Evolutionary conservation across 179 eudicot species (phyloP).

Genomic region (Sideroxylon spinosum): DNA sequence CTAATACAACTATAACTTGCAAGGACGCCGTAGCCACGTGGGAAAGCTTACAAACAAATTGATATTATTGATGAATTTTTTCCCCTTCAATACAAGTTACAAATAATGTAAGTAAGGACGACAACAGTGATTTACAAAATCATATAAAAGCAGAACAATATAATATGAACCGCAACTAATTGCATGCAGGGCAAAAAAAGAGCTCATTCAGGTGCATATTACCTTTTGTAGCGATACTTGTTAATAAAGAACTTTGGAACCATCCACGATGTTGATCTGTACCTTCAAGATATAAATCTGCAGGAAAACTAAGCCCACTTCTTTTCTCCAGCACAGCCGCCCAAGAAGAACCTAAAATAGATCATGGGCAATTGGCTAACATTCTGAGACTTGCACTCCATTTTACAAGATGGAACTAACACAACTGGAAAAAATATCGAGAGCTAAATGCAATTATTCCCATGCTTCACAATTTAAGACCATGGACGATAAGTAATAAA

Average conservation of each 20-base stretch:
- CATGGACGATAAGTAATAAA: background rate
- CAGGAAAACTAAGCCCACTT: constrained; percentile 64
- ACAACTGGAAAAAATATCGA: background rate
- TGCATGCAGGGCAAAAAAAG: background rate
- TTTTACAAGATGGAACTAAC: background rate
- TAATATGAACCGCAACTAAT: background rate
- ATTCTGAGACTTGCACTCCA: background rate
- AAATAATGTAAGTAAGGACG: background rate
- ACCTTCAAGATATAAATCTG: constrained; percentile 96
- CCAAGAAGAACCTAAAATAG: constrained; percentile 82
- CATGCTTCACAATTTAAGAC: background rate
- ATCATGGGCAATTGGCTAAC: constrained; percentile 9
- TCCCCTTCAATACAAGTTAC: background rate
- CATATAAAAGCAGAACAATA: background rate
- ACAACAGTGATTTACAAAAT: background rate
- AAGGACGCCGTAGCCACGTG: background rate
- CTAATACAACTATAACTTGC: background rate
- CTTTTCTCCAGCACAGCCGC: constrained; percentile 89
- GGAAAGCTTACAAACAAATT: background rate
- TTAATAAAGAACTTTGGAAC: constrained; percentile 96
- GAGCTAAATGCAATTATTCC: background rate
- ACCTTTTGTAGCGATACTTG: constrained; percentile 91
- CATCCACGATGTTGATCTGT: constrained; percentile 99
- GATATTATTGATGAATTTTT: background rate
- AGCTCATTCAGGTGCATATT: background rate